phyloP scores from a whole-genome alignment of 305 asterid species.

The Plantago rigida region DNA sequence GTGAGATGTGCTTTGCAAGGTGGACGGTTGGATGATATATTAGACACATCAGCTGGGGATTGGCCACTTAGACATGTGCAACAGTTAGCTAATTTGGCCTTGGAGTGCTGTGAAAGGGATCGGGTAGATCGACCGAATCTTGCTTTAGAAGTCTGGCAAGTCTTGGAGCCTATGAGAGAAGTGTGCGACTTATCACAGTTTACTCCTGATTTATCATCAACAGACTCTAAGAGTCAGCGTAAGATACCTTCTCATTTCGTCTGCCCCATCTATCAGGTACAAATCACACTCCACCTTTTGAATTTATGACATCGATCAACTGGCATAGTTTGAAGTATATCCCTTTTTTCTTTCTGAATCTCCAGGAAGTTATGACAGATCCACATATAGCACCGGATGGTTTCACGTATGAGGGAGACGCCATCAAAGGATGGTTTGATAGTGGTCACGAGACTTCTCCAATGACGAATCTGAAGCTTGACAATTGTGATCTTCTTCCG shows the following conservation, averaged over 20 bases:
- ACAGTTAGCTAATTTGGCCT: conserved; percentile 48
- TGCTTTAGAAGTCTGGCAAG: conserved; percentile 45
- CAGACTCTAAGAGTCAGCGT: conserved; percentile 37
- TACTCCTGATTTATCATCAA: conserved; percentile 29
- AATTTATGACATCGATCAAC: neutral
- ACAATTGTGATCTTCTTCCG: conserved; percentile 65
- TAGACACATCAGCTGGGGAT: conserved; percentile 73
- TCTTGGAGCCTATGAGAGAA: conserved; percentile 53
- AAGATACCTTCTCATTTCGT: conserved; percentile 67
- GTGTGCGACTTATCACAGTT: conserved; percentile 27
- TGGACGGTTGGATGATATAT: conserved; percentile 43
- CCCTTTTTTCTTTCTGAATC: conserved; percentile 7
- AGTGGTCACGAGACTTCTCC: conserved; percentile 88
- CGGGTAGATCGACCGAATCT: conserved; percentile 53
- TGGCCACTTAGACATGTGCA: conserved; percentile 58
- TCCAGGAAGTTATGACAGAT: conserved; percentile 88
- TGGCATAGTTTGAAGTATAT: conserved; percentile 1
- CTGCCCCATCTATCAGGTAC: conserved; percentile 89
- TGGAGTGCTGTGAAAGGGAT: conserved; percentile 59
- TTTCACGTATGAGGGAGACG: conserved; percentile 83
- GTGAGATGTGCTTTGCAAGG: conserved; percentile 55
- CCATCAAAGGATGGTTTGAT: conserved; percentile 78
- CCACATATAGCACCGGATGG: conserved; percentile 91
- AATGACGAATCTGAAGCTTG: conserved; percentile 82
- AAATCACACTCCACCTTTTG: neutral